Conservation (phyloP, 257 asterid species). For the Hygrophila difformis region DNA sequence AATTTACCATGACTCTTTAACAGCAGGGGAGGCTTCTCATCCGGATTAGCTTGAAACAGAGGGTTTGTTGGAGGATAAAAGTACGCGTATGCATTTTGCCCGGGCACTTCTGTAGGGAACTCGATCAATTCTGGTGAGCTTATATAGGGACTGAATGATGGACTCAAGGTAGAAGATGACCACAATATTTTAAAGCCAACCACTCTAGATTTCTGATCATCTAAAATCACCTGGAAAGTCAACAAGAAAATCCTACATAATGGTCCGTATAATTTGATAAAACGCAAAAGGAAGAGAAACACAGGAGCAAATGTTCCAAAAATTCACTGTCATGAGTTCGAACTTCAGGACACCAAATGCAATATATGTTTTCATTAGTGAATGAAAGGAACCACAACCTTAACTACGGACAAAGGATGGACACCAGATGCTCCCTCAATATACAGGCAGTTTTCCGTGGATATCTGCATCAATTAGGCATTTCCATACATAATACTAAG, state of each 20-base stretch:
- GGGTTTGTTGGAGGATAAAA: slow-evolving; percentile 92
- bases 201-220: slow-evolving; percentile 60
- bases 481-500: slow-evolving; percentile 10
- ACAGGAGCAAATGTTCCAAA: not conserved
- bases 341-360: slow-evolving; percentile 11
- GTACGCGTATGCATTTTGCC: slow-evolving; percentile 84
- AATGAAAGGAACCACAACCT: slow-evolving; percentile 36
- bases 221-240: slow-evolving; percentile 60
- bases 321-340: slow-evolving; percentile 11
- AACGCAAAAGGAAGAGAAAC: not conserved
- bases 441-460: slow-evolving; percentile 48
- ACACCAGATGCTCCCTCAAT: slow-evolving; percentile 87
- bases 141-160: slow-evolving; percentile 35
- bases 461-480: slow-evolving; percentile 40
- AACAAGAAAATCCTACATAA: slow-evolving; percentile 11
- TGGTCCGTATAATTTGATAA: too few species aligned
- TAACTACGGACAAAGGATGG: slow-evolving; percentile 74
- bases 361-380: not conserved
- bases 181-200: slow-evolving; percentile 54
- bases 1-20: slow-evolving; percentile 91
- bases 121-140: slow-evolving; percentile 75
- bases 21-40: slow-evolving; percentile 85
- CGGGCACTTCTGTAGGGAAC: slow-evolving; percentile 85
- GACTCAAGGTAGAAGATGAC: slow-evolving; percentile 59
- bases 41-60: slow-evolving; percentile 48